Evolutionary conservation across 192 early-diverging fungal genomes (phyloP).

Genomic region (Phycomyces nitens): DNA sequence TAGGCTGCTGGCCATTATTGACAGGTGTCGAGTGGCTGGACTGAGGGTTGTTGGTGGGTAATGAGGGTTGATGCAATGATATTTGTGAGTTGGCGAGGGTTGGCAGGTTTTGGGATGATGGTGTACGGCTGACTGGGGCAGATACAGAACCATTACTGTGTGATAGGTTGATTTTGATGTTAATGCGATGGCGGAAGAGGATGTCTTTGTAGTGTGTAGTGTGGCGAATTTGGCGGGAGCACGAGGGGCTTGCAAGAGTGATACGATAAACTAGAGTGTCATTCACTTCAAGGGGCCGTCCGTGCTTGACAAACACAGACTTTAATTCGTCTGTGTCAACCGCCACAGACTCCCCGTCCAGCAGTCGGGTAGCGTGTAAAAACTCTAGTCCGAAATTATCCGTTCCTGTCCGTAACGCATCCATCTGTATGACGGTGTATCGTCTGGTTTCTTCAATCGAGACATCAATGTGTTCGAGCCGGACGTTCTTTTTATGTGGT

Average conservation of each 20-base stretch:
- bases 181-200: conserved; percentile 15
- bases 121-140: neutral
- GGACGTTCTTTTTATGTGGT: conserved; percentile 19
- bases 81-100: neutral
- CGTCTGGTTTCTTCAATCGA: conserved; percentile 16
- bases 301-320: conserved; percentile 9
- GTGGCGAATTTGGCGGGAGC: conserved; percentile 20
- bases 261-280: conserved; percentile 24
- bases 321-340: neutral
- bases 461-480: conserved; percentile 20
- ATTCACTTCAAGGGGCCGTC: conserved; percentile 9
- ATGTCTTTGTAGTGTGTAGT: conserved; percentile 24
- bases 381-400: conserved; percentile 13
- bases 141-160: neutral
- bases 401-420: conserved; percentile 12
- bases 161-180: conserved; percentile 20
- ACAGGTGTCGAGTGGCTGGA: no score
- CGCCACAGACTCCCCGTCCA: neutral
- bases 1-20: neutral
- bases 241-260: conserved; percentile 22
- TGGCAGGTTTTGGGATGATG: neutral
- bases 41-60: no score
- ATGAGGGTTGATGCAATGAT: no score
- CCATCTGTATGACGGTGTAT: conserved; percentile 17
- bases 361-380: conserved; percentile 2